Evolutionary conservation across 495 filamentous ascomycete species (phyloP), one percentile per base, ranked within the genome.

Genomic region (Aspergillus incahuasiensis): DNA sequence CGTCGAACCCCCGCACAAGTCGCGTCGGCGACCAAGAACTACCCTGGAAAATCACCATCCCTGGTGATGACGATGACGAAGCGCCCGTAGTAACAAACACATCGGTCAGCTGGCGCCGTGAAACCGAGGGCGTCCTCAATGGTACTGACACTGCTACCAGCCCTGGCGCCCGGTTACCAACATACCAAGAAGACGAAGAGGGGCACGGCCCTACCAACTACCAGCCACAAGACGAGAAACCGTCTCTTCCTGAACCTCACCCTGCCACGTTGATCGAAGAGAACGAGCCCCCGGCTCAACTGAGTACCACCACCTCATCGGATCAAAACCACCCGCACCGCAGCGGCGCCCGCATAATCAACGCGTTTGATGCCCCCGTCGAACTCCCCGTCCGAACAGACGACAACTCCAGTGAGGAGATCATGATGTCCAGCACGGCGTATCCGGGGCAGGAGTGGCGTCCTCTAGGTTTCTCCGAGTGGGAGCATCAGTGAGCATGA

Each of bases 391-490:
- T 70, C 34, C 49, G 30, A 42, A 72, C 74, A 40, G 71, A 70
- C 24, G 76, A 80, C 35, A 79, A 83, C 16, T 78, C 77, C 2
- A 69, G 74, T 22, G 84, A 86, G 20, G 74, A 76, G 41, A 74
- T 80, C 34, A 66, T 79, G 30, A 92, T 92, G 89, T 87, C 78
- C 40, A 85, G 87, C 7, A 91, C 89, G 11, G 82, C 85, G 24
- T 92, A 90, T 64, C 89, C 89, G 2, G 89, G 88, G 1, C 87
- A 91, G 74, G 88, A 90, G 70, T 92, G 89, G 89, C 83, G 82
- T 66, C 88, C 88, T 20, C 59, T 66, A 38, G 68, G 69, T 18
- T 69, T 61, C 53, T 57, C 45, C 9, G 54, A 61, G 32, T 68
- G 62, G 63, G 58, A 67, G n/a, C 50, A 60, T 49, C 65, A 59